Evolutionary conservation across 768 basidiomycete species (phyloP).

Genomic region (Tricholoma matsutake): DNA sequence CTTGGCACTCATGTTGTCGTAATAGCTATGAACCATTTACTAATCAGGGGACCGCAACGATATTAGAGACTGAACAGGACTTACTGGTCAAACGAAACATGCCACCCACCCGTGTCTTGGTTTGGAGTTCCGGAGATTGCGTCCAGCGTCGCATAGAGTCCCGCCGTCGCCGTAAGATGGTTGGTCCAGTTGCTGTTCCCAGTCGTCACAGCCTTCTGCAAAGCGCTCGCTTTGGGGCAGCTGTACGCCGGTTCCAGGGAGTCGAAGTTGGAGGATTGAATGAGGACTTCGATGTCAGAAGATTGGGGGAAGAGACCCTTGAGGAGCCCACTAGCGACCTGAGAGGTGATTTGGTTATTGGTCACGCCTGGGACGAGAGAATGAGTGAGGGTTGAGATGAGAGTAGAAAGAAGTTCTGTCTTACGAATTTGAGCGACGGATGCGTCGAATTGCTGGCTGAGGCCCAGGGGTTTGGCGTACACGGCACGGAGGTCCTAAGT

Average conservation of each 20-base stretch:
- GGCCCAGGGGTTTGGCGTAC: slow-evolving; percentile 39
- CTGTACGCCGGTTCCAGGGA: slow-evolving; percentile 47
- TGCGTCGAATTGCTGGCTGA: slow-evolving; percentile 31
- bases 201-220: slow-evolving; percentile 35
- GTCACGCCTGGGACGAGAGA: slow-evolving; percentile 37
- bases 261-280: slow-evolving; percentile 41
- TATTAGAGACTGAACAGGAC: slow-evolving; percentile 9
- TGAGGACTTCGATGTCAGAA: slow-evolving; percentile 28
- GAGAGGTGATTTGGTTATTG: slow-evolving; percentile 51
- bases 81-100: slow-evolving; percentile 49
- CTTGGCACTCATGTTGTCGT: slow-evolving; percentile 50
- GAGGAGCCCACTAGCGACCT: slow-evolving; percentile 46
- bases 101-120: slow-evolving; percentile 45
- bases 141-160: slow-evolving; percentile 42
- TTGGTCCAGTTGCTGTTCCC: slow-evolving; percentile 39
- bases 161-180: slow-evolving; percentile 36
- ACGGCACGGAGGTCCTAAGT: slow-evolving; percentile 41
- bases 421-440: slow-evolving; percentile 15
- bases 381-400: neutral
- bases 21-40: slow-evolving; percentile 36
- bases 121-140: slow-evolving; percentile 38
- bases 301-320: slow-evolving; percentile 43
- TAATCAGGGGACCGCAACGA: neutral
- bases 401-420: neutral
- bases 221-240: slow-evolving; percentile 34